phyloP scores from a whole-genome alignment of 129 eudicot genomes.

The Mikania micrantha region DNA sequence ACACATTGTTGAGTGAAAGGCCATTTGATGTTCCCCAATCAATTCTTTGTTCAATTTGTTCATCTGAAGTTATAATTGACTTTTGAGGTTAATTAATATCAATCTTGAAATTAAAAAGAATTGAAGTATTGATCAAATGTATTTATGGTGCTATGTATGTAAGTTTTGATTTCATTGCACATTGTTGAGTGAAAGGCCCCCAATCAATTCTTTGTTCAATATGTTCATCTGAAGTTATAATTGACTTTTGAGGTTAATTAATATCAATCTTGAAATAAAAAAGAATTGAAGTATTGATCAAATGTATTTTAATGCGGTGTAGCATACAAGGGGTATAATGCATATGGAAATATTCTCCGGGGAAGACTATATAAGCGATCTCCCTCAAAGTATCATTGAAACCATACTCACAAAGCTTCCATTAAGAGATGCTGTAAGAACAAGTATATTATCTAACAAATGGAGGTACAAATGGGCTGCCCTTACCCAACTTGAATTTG shows the following conservation, averaged over 20 bases:
- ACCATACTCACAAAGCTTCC: slow-evolving; percentile 66
- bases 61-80: no score
- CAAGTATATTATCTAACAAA: slow-evolving; percentile 64
- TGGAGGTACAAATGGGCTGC: slow-evolving; percentile 90
- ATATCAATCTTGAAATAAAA: background rate
- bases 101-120: background rate
- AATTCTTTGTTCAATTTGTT: background rate
- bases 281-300: background rate
- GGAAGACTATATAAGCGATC: slow-evolving; percentile 68
- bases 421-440: slow-evolving; percentile 75
- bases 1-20: background rate
- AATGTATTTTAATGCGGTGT: background rate
- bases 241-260: background rate
- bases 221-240: no score
- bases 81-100: background rate
- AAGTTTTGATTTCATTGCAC: background rate
- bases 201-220: background rate
- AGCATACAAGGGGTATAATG: slow-evolving; percentile 29
- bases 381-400: slow-evolving; percentile 85
- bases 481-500: slow-evolving; percentile 59
- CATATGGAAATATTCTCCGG: slow-evolving; percentile 29
- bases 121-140: no score
- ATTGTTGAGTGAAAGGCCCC: background rate
- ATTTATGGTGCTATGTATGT: background rate
- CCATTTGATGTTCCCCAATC: background rate